These are phyloP conservation scores for Albophoma yamanashiensis DNA, from an alignment of 2,329 filamentous ascomycete genomes.

Conservation along the genomic window DNA sequence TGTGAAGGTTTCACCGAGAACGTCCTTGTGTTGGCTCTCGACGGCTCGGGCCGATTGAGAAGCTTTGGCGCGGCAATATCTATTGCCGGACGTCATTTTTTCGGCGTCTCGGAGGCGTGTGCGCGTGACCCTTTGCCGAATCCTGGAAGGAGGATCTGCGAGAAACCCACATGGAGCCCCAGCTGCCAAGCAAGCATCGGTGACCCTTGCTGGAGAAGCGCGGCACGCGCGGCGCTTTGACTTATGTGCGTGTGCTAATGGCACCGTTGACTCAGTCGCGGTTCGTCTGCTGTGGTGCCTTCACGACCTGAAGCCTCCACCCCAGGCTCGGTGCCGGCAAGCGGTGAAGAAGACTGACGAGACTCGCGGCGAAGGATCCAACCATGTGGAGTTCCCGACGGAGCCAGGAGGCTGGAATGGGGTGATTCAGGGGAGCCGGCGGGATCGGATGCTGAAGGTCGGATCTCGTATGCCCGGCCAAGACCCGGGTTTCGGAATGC, in stretches of 20 bases:
- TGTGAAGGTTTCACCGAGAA: background rate
- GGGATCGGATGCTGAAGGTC: background rate
- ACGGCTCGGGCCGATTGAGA: background rate
- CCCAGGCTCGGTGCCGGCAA: no score
- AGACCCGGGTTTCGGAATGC: background rate
- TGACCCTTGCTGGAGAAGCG: background rate
- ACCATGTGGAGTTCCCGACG: background rate
- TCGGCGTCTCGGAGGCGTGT: background rate
- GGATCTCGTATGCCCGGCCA: background rate
- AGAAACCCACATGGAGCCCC: background rate
- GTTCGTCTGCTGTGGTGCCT: background rate
- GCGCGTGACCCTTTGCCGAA: background rate
- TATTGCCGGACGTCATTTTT: background rate
- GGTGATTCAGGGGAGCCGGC: background rate
- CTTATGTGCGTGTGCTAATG: background rate
- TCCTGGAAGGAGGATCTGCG: background rate
- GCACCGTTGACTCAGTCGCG: background rate
- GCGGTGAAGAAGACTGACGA: background rate
- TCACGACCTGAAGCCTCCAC: background rate
- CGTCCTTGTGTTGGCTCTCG: background rate
- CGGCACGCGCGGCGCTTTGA: background rate
- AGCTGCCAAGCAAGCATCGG: background rate
- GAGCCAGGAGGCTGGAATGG: background rate
- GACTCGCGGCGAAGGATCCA: background rate
- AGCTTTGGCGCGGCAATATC: background rate